phyloP scores from a whole-genome alignment of 1,284 basidiomycete genomes.

The Polyporus tsugae region DNA sequence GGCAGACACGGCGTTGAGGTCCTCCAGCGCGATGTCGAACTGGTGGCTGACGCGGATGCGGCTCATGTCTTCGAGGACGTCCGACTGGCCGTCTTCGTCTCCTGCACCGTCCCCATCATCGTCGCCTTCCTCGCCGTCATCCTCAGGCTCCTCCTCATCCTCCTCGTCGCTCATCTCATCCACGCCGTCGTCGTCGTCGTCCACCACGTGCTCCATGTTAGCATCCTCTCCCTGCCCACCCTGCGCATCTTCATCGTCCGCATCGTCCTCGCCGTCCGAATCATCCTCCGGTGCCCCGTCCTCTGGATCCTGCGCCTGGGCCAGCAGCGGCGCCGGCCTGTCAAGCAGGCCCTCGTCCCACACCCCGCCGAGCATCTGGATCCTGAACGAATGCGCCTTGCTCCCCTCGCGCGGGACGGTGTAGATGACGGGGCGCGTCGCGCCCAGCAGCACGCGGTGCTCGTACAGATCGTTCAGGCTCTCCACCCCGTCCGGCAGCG shows the following conservation, averaged over 20 bases:
- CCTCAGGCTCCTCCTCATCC: not conserved
- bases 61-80: not conserved
- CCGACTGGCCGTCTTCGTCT: not conserved
- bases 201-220: not conserved
- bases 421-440: conserved; percentile 56
- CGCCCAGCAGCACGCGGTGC: conserved; percentile 53
- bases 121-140: not conserved
- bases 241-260: not conserved
- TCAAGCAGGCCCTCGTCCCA: conserved; percentile 22
- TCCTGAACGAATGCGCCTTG: conserved; percentile 13
- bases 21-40: conserved; percentile 13
- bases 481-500: conserved; percentile 13
- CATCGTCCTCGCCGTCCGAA: not conserved
- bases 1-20: conserved; percentile 26
- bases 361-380: conserved; percentile 19
- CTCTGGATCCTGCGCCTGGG: not conserved
- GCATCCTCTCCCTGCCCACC: not conserved
- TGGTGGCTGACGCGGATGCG: conserved; percentile 1
- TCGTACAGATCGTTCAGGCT: conserved; percentile 15
- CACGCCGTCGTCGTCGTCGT: not conserved
- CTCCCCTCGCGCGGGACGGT: conserved; percentile 36
- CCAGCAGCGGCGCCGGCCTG: not conserved
- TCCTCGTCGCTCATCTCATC: not conserved
- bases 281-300: not conserved
- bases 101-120: not conserved